These are phyloP conservation scores for Panus rudis DNA, from an alignment of 768 basidiomycete genomes.

Conservation along the genomic window DNA sequence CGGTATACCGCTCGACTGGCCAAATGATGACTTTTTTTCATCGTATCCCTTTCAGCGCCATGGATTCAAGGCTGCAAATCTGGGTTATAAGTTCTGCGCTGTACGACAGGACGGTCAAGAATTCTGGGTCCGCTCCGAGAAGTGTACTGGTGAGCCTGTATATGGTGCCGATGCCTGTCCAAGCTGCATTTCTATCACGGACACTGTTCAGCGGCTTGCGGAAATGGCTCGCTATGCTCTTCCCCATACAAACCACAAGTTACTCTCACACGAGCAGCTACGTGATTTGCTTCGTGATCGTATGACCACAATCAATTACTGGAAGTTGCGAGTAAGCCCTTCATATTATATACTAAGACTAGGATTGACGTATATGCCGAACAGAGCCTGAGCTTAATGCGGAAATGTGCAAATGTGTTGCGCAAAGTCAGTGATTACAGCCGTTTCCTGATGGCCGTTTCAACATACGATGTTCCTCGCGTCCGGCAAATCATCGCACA, in stretches of 20 bases:
- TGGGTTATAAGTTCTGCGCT: conserved; percentile 4
- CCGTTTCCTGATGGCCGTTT: conserved; percentile 12
- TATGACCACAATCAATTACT: neutral
- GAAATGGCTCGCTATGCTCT: neutral
- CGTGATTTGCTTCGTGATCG: neutral
- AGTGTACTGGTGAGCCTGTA: neutral
- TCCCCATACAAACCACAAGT: conserved; percentile 5
- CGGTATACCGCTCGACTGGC: conserved; percentile 5
- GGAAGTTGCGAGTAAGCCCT: conserved; percentile 6
- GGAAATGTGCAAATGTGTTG: neutral
- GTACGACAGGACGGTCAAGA: conserved; percentile 2
- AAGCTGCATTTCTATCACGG: neutral
- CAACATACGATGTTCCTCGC: conserved; percentile 18
- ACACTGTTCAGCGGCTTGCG: conserved; percentile 2
- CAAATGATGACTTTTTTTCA: neutral
- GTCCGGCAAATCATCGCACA: conserved; percentile 22
- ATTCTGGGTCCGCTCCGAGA: conserved; percentile 2
- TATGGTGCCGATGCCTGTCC: neutral
- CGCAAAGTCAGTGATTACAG: neutral
- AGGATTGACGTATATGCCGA: neutral
- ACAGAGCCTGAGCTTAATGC: conserved; percentile 5
- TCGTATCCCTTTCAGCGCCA: conserved; percentile 8
- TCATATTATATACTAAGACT: neutral
- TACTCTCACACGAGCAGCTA: conserved; percentile 5
- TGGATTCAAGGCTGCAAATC: neutral